Evolutionary conservation across 140 eudicot genomes (phyloP).

Genomic region (Oenanthe javanica): DNA sequence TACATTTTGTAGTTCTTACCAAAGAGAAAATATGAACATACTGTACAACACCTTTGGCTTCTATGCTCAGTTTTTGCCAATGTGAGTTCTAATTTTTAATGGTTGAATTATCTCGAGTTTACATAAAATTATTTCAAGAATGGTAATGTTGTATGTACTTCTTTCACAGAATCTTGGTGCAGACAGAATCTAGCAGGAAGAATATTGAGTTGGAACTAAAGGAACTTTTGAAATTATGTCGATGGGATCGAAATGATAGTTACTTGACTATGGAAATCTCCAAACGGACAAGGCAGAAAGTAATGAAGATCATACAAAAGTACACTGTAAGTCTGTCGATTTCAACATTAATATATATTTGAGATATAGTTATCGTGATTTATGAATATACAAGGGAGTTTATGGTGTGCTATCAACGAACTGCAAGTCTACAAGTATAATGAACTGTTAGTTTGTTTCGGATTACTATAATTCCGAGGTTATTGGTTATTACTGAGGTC

Average conservation of each 20-base stretch:
- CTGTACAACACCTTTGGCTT: constrained; percentile 82
- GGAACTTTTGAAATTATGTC: constrained; percentile 54
- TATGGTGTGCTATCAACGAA: too few species aligned
- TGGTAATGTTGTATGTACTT: not conserved
- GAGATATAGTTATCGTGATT: too few species aligned
- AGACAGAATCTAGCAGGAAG: constrained; percentile 42
- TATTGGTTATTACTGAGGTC: not conserved
- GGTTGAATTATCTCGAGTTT: not conserved
- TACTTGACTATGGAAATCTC: constrained; percentile 51
- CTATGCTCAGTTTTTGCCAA: constrained; percentile 71
- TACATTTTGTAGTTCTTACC: constrained; percentile 40
- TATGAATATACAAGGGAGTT: too few species aligned
- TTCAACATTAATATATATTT: not conserved
- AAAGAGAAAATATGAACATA: constrained; percentile 54
- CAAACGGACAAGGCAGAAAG: constrained; percentile 58
- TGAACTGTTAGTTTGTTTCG: not conserved
- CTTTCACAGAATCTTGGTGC: constrained; percentile 46
- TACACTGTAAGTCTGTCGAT: constrained; percentile 53
- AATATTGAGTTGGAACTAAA: constrained; percentile 56
- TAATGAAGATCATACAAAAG: constrained; percentile 63
- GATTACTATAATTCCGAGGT: not conserved
- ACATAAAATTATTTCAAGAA: constrained; percentile 2
- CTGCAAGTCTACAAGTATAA: too few species aligned
- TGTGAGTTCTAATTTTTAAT: constrained; percentile 22
- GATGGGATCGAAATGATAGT: constrained; percentile 66